A percentile compares a stretch with the other conserved stretches of the same genome.
These are phyloP conservation scores for Dioscorea cayenensis DNA, from an alignment of 116 monocot species.

Conservation along the genomic window DNA sequence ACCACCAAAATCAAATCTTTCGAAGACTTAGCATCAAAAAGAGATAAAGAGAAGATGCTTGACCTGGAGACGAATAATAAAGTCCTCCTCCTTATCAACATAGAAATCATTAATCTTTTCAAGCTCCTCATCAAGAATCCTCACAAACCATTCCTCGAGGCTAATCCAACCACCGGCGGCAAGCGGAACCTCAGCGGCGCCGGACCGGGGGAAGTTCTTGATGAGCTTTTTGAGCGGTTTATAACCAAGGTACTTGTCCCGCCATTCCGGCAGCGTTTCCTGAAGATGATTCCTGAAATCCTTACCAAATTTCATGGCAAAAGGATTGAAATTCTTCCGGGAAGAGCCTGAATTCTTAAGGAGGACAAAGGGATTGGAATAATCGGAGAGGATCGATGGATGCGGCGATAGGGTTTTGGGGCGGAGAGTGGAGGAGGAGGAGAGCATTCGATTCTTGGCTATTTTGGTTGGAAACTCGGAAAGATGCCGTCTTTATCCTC, in stretches of 20 bases:
- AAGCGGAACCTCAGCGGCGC: not conserved
- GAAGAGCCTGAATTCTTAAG: too few relatives aligned
- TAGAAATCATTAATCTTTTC: constrained; percentile 96
- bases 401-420: too few relatives aligned
- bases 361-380: too few relatives aligned
- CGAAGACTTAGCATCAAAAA: too few relatives aligned
- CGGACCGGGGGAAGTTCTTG: constrained; percentile 44
- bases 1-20: too few relatives aligned
- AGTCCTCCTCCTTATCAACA: constrained; percentile 94
- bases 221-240: constrained; percentile 86
- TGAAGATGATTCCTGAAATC: constrained; percentile 86
- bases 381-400: too few relatives aligned
- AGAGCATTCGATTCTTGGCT: too few relatives aligned
- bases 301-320: constrained; percentile 85
- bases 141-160: constrained; percentile 70
- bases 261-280: constrained; percentile 89
- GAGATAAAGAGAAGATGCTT: not conserved
- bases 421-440: too few relatives aligned
- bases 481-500: too few relatives aligned
- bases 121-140: constrained; percentile 74
- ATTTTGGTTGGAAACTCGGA: too few relatives aligned
- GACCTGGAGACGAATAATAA: constrained; percentile 86
- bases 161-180: constrained; percentile 4
- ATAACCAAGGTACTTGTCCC: constrained; percentile 91
- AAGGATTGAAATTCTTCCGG: too few relatives aligned